Conservation (phyloP, 805 yeast genomes). For the Nakazawaea sp. region DNA sequence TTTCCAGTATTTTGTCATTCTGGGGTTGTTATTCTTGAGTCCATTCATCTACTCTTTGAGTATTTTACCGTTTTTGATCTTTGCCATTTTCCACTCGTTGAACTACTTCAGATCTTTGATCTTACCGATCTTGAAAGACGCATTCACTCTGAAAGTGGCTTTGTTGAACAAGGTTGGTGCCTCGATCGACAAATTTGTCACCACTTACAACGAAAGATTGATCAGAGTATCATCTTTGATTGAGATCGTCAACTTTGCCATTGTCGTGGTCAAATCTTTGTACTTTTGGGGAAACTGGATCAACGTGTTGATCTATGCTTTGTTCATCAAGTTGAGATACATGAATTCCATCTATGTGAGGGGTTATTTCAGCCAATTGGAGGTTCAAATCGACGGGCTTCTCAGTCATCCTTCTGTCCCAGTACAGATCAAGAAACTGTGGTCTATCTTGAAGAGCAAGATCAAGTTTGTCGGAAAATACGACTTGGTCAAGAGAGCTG, state of each 20-base stretch:
- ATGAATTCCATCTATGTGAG: constrained; percentile 37
- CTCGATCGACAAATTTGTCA: constrained; percentile 30
- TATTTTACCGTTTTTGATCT: constrained; percentile 66
- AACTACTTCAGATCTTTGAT: constrained; percentile 60
- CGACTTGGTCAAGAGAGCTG: constrained; percentile 5
- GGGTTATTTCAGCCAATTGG: constrained; percentile 29
- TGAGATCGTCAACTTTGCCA: constrained; percentile 30
- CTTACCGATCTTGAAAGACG: constrained; percentile 51
- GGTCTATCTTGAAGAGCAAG: constrained; percentile 39
- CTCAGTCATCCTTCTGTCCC: constrained; percentile 50
- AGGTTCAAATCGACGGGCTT: constrained; percentile 33
- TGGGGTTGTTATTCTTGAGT: constrained; percentile 45
- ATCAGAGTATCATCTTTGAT: constrained; percentile 53
- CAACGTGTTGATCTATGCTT: constrained; percentile 16
- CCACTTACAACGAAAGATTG: constrained; percentile 49
- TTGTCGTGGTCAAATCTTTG: constrained; percentile 29
- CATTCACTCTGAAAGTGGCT: constrained; percentile 14
- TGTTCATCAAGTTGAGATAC: constrained; percentile 34
- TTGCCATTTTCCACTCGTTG: constrained; percentile 76
- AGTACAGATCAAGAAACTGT: constrained; percentile 36
- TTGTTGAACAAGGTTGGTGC: constrained; percentile 4
- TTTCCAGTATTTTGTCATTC: constrained; percentile 60
- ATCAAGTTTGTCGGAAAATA: constrained; percentile 16
- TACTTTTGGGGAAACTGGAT: constrained; percentile 22
- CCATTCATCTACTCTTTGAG: constrained; percentile 58